phyloP scores from a whole-genome alignment of 2,329 filamentous ascomycete species.

The Atkinsonella texensis region DNA sequence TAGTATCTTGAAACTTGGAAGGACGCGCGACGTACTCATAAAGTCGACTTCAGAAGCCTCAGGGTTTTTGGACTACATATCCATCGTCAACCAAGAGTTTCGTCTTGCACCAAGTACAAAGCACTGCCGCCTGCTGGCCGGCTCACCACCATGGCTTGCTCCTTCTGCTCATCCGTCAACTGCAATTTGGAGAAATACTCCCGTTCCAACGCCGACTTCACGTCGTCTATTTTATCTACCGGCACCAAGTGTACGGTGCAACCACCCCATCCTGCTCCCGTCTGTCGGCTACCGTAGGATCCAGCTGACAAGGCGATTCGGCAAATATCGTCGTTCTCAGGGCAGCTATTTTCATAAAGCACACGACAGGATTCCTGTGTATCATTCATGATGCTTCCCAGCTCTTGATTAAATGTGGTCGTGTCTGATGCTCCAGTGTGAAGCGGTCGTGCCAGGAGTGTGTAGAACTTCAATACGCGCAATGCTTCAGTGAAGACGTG shows the following conservation, averaged over 20 bases:
- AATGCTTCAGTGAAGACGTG: conserved; percentile 88
- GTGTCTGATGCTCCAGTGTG: conserved; percentile 36
- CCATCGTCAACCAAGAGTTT: conserved; percentile 8
- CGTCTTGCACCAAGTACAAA: conserved; percentile 30
- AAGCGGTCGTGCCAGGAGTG: conserved; percentile 50
- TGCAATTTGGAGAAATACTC: conserved; percentile 69
- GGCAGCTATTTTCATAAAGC: conserved; percentile 82
- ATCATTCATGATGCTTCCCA: conserved; percentile 77
- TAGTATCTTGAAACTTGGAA: too few species aligned
- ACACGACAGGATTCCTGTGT: conserved; percentile 83
- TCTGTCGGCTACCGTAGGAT: conserved; percentile 73
- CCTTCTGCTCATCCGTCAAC: conserved; percentile 57
- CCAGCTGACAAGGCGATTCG: conserved; percentile 65
- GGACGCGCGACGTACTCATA: neutral
- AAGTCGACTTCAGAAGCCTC: neutral
- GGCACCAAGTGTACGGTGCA: conserved; percentile 91
- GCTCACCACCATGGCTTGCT: conserved; percentile 76
- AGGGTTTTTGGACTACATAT: neutral
- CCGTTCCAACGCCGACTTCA: conserved; percentile 64
- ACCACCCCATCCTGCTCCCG: conserved; percentile 92
- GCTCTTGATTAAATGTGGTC: conserved; percentile 47
- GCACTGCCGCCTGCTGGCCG: conserved; percentile 68
- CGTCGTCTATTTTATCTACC: conserved; percentile 63
- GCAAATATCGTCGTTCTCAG: conserved; percentile 86
- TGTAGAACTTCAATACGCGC: conserved; percentile 73